Percentiles rank a stretch among this genome's conserved stretches.
Evolutionary conservation across 495 filamentous ascomycete genomes (phyloP).

Genomic region (Aspergillus bertholletiae): DNA sequence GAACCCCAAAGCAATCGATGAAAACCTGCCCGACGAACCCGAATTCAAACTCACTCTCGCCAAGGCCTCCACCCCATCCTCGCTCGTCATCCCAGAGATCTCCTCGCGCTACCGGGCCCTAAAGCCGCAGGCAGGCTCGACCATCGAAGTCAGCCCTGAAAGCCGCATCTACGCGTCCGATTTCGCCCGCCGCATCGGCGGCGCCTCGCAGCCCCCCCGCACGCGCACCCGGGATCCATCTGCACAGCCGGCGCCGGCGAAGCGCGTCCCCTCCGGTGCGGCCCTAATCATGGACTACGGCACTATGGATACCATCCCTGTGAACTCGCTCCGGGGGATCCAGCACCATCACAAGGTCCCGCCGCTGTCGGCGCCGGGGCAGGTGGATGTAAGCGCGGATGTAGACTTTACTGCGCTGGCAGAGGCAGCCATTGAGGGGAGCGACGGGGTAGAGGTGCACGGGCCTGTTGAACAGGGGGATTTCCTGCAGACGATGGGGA

Average conservation of each 20-base stretch:
- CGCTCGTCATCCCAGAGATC: conserved; percentile 78
- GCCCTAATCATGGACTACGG: conserved; percentile 95
- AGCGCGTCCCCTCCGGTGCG: conserved; percentile 67
- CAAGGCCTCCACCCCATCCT: conserved; percentile 71
- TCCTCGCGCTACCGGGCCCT: conserved; percentile 77
- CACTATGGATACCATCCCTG: conserved; percentile 69
- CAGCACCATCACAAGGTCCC: conserved; percentile 65
- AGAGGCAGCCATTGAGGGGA: conserved; percentile 71
- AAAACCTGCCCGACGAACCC: conserved; percentile 43
- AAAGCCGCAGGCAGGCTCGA: conserved; percentile 54
- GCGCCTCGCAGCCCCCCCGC: conserved; percentile 43
- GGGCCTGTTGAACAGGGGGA: conserved; percentile 84
- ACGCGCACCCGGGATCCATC: conserved; percentile 11
- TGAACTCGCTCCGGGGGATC: conserved; percentile 87
- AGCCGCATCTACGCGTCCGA: conserved; percentile 71
- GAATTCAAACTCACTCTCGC: conserved; percentile 85
- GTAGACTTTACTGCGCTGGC: conserved; percentile 87
- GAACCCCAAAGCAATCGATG: conserved; percentile 51
- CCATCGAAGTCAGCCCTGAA: conserved; percentile 89
- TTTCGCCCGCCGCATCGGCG: conserved; percentile 80
- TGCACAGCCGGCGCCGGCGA: conserved; percentile 27
- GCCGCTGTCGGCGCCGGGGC: conserved; percentile 72
- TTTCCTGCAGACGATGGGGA: conserved; percentile 78
- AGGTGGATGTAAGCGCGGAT: conserved; percentile 82
- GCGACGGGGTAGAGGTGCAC: conserved; percentile 81